Percentiles rank a stretch among this genome's conserved stretches.
Conservation (phyloP, 2,329 filamentous ascomycete genomes). For the Arachnomyces sp. region DNA sequence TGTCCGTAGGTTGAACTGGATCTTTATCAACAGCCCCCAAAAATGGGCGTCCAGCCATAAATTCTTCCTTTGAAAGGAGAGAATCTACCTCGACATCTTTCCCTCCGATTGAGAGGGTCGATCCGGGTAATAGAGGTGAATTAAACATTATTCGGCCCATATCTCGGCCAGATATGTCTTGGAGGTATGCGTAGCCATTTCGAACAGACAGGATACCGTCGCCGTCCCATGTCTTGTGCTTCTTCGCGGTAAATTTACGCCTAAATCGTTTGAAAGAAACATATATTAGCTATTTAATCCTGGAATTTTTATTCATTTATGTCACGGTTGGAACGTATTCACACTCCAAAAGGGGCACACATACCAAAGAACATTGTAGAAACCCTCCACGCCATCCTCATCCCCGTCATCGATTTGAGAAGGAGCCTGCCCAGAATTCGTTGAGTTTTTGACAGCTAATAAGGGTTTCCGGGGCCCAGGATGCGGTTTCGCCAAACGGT, state of each 20-base stretch:
- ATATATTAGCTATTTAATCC: too few species aligned
- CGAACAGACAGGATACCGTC: conserved; percentile 57
- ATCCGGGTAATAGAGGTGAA: conserved; percentile 52
- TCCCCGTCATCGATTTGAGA: conserved; percentile 2
- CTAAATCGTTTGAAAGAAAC: conserved; percentile 28
- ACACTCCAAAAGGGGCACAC: too few species aligned
- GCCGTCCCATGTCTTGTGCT: conserved; percentile 71
- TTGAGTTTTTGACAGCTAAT: conserved; percentile 22
- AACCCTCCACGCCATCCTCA: conserved; percentile 23
- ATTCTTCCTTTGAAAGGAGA: conserved; percentile 54
- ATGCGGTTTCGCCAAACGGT: not conserved
- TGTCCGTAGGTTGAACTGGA: conserved; percentile 10
- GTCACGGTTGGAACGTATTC: too few species aligned
- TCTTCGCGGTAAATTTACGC: conserved; percentile 64
- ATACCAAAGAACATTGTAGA: conserved; percentile 44
- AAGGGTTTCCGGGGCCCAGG: conserved; percentile 23
- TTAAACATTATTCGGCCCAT: conserved; percentile 53
- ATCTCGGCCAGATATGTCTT: conserved; percentile 56
- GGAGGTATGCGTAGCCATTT: conserved; percentile 52
- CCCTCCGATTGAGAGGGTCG: conserved; percentile 54
- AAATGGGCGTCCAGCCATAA: conserved; percentile 32
- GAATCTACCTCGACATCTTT: conserved; percentile 64
- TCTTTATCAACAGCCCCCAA: conserved; percentile 20
- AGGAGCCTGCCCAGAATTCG: not conserved
- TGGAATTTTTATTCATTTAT: too few species aligned